Conservation (phyloP, 208 protist species). For the Novymonas esmeraldas region DNA sequence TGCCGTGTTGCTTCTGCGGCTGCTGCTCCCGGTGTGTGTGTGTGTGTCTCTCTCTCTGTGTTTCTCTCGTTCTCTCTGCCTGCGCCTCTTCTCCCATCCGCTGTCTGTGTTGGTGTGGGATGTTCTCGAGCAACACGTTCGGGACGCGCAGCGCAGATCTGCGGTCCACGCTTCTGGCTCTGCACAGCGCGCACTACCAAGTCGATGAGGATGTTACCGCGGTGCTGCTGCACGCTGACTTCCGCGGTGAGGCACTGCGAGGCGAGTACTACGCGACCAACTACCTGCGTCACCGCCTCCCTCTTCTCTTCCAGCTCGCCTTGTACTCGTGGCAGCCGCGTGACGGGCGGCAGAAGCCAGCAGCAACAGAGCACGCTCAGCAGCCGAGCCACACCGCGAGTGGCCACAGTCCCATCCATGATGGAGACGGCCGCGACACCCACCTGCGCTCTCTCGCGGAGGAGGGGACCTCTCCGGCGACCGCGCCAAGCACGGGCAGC, state of each 20-base stretch:
- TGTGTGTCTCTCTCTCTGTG: slow-evolving; percentile 13
- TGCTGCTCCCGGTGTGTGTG: slow-evolving; percentile 7
- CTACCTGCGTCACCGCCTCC: slow-evolving; percentile 37
- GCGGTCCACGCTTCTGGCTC: slow-evolving; percentile 15
- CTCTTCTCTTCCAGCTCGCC: slow-evolving; percentile 33
- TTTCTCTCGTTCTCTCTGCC: background rate
- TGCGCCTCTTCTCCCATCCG: too few species aligned
- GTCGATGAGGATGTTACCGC: slow-evolving; percentile 22
- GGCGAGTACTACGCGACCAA: slow-evolving; percentile 24
- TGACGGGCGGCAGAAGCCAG: background rate
- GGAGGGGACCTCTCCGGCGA: too few species aligned
- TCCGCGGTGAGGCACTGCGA: slow-evolving; percentile 27
- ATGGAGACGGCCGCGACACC: too few species aligned
- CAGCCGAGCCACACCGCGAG: too few species aligned
- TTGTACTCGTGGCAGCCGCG: slow-evolving; percentile 25
- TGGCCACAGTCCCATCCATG: too few species aligned
- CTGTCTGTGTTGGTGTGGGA: too few species aligned
- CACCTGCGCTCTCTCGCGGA: too few species aligned
- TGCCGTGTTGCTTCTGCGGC: background rate
- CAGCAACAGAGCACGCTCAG: too few species aligned
- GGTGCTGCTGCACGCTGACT: slow-evolving; percentile 36
- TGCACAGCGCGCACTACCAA: slow-evolving; percentile 21
- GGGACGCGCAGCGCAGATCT: slow-evolving; percentile 11
- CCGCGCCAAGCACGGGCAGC: background rate
- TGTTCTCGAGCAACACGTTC: slow-evolving; percentile 12